Evolutionary conservation across 805 yeast genomes (phyloP).

Genomic region (Spathaspora boniae): DNA sequence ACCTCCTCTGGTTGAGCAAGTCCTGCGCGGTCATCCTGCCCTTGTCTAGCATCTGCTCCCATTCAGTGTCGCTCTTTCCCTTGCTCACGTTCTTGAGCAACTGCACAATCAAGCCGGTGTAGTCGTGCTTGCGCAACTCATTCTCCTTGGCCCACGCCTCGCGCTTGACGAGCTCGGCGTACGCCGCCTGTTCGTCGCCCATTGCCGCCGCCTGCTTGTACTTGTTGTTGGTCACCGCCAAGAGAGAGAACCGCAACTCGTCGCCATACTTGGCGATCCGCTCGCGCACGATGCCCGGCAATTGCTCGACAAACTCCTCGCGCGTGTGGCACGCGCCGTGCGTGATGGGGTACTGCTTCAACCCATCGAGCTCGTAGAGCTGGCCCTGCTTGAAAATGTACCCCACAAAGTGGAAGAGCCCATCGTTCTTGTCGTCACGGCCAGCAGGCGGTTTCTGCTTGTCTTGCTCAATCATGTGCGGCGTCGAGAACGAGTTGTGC

Average conservation of each 20-base stretch:
- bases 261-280: slow-evolving; percentile 46
- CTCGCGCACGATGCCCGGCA: slow-evolving; percentile 43
- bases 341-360: slow-evolving; percentile 51
- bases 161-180: slow-evolving; percentile 45
- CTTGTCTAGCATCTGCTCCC: slow-evolving; percentile 23
- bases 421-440: slow-evolving; percentile 42
- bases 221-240: slow-evolving; percentile 52
- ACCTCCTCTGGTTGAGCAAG: slow-evolving; percentile 1
- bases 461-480: slow-evolving; percentile 47
- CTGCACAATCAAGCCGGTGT: slow-evolving; percentile 47
- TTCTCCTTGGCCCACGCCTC: slow-evolving; percentile 53
- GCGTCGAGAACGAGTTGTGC: slow-evolving; percentile 62
- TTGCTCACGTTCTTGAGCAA: slow-evolving; percentile 41
- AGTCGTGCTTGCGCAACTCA: slow-evolving; percentile 50
- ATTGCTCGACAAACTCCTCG: slow-evolving; percentile 39
- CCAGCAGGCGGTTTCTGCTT: slow-evolving; percentile 13
- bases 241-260: slow-evolving; percentile 55
- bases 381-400: slow-evolving; percentile 42
- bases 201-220: slow-evolving; percentile 31
- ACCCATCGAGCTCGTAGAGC: slow-evolving; percentile 62
- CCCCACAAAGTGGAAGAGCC: slow-evolving; percentile 59
- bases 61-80: slow-evolving; percentile 34
- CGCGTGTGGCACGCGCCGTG: slow-evolving; percentile 40
- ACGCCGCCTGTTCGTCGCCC: slow-evolving; percentile 38
- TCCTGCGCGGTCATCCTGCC: slow-evolving; percentile 20